Evolutionary conservation across 2,329 filamentous ascomycete genomes (phyloP), one percentile per base, ranked within the genome.

Genomic region (Sclerotinia minor): DNA sequence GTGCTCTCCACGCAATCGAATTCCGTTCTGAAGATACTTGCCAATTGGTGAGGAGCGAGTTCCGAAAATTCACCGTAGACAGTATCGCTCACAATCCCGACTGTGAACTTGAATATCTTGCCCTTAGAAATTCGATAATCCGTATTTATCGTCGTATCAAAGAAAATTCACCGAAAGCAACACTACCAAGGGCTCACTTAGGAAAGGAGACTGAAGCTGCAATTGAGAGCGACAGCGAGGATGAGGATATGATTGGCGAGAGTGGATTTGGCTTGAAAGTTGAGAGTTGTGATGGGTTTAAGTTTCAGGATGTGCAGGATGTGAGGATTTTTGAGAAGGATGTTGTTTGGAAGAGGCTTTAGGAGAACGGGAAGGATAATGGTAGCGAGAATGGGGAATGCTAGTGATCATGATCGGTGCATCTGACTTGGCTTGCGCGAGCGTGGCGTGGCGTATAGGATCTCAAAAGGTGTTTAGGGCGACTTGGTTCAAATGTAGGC

Each of bases 251-350:
- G 70, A 5, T 61, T 75, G 26, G 11, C 15, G 13, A 2, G 7
- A 41, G 54, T 19, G 8, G 35, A 1, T 13, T 8, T 17, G 65
- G 58, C 1, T 29, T 54, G 8, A 67, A 80, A 77, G 69, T 74
- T 82, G 8, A 81, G 68, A 76, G 79, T 9, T 69, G 80, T 3
- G 79, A 82, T 24, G 76, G 75, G 3, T 72, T 81, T 11, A 75
- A 76, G 8, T 83, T 83, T 69, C 81, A 79, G 60, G 81, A 84
- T 57, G 76, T 83, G 7, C 77, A 71, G 70, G 84, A 80, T 0
- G 80, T 87, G 47, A 80, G 80, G 69, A 87, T 88, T 61, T 88
- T 87, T 71, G 81, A 84, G 72, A 87, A 86, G 76, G 84, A 87
- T 73, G 76, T 87, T 60, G 78, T 82, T 44, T 71, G 71, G 29